Evolutionary conservation across 257 asterid genomes (phyloP), one percentile per base, ranked within the genome.

Genomic region (Fraxinus americana): DNA sequence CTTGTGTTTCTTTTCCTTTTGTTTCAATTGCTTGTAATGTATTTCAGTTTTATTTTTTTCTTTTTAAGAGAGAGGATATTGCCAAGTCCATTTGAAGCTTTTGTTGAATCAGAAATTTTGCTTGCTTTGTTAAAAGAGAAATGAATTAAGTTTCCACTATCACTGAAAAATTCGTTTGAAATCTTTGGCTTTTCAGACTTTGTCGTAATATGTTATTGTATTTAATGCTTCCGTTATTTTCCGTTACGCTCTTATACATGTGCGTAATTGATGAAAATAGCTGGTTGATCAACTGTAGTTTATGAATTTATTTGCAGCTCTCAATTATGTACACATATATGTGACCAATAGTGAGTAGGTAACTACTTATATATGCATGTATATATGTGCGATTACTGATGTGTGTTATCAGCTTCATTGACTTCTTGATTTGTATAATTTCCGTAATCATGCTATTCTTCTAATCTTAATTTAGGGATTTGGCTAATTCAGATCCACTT

Each of bases 1-100:
- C n/a, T 7, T 34, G 14, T 66, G 9, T 16, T 77, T 45, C 36
- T 39, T 50, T 80, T 21, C 67, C 73, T 77, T 67, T 36, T 75
- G 65, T 71, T 57, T 54, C 63, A 41, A 35, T 79, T 13, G 10
- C 50, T 63, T 29, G 29, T 7, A 39, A 39, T 39, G 45, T 1
- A 9, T 39, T 7, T 39, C 11, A 39, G 2, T 39, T 7, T 38
- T 38, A 5, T 38, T 38, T 8, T 38, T 38, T 6, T 38, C 39
- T 32, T 32, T 32, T 32, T 32, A 35, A 32, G 5, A 32, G 4
- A 5, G 13, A 10, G 48, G 48, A 10, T 41, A 10, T 9, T 41
- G 14, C 48, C 23, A 39, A 21, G 70, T 71, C 68, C 72, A n/a
- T 54, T 21, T 72, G 65, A 59, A 57, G 70, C 35, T 13, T 70